A percentile compares a stretch with the other conserved stretches of the same genome.
phyloP scores from a whole-genome alignment of 805 yeast genomes.

The Wickerhamiella nectarea region DNA sequence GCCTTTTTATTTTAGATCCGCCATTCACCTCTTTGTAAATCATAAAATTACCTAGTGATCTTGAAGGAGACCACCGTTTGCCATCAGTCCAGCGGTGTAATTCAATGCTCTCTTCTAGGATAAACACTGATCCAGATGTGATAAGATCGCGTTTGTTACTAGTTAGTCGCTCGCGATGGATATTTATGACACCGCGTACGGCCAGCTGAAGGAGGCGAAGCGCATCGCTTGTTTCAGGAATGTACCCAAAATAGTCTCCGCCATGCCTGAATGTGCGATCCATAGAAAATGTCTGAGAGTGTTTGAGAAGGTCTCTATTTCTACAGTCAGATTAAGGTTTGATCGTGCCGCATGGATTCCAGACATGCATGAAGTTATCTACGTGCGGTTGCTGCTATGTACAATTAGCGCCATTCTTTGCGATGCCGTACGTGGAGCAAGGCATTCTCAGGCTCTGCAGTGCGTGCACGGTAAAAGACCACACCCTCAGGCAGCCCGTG shows the following conservation, averaged over 20 bases:
- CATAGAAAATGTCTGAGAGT: not conserved
- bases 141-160: slow-evolving; percentile 65
- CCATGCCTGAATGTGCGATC: not conserved
- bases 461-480: slow-evolving; percentile 34
- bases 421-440: slow-evolving; percentile 20
- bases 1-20: not conserved
- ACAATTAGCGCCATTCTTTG: slow-evolving; percentile 15
- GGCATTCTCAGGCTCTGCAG: slow-evolving; percentile 20
- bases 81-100: slow-evolving; percentile 90
- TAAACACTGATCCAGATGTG: slow-evolving; percentile 65
- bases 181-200: not conserved
- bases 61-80: slow-evolving; percentile 79
- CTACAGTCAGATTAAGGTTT: not conserved
- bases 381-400: not conserved
- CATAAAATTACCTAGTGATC: slow-evolving; percentile 72
- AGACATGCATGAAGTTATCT: not conserved
- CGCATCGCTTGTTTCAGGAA: not conserved
- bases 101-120: slow-evolving; percentile 64
- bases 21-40: slow-evolving; percentile 57
- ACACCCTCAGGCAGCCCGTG: slow-evolving; percentile 66
- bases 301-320: not conserved
- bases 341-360: not conserved
- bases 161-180: slow-evolving; percentile 55
- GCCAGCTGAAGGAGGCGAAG: not conserved
- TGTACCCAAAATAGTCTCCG: not conserved